Evolutionary conservation across 495 filamentous ascomycete species (phyloP).

Genomic region (Neurospora sp.): DNA sequence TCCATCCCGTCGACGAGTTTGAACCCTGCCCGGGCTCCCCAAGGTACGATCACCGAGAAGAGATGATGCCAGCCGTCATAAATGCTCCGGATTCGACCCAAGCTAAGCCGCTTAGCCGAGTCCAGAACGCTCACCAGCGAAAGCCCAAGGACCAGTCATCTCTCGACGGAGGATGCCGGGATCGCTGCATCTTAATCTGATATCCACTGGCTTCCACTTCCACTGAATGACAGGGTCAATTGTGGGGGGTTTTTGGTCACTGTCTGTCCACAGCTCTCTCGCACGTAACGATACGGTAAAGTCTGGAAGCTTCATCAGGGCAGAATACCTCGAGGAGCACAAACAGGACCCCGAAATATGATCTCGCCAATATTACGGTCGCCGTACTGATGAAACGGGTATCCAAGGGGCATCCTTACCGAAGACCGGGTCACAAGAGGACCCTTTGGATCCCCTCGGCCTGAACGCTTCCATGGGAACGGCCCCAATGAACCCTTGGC

Average conservation of each 20-base stretch:
- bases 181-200: constrained; percentile 3
- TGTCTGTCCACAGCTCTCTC: background rate
- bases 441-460: background rate
- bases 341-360: background rate
- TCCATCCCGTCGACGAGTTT: background rate
- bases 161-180: background rate
- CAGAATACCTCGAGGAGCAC: background rate
- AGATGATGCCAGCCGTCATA: constrained; percentile 6
- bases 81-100: constrained; percentile 13
- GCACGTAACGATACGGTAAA: background rate
- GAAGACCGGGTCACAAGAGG: background rate
- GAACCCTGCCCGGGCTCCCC: background rate
- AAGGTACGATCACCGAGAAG: background rate
- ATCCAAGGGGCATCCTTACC: background rate
- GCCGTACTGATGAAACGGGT: background rate
- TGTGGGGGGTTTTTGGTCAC: background rate
- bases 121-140: constrained; percentile 1
- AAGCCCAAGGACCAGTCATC: background rate
- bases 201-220: background rate
- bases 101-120: background rate
- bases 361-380: background rate
- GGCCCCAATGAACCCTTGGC: background rate
- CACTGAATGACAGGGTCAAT: background rate
- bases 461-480: background rate
- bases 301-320: background rate